Percentiles rank a stretch among this genome's conserved stretches.
Conservation (phyloP, 495 filamentous ascomycete genomes). For the Lichina pygmaea region DNA sequence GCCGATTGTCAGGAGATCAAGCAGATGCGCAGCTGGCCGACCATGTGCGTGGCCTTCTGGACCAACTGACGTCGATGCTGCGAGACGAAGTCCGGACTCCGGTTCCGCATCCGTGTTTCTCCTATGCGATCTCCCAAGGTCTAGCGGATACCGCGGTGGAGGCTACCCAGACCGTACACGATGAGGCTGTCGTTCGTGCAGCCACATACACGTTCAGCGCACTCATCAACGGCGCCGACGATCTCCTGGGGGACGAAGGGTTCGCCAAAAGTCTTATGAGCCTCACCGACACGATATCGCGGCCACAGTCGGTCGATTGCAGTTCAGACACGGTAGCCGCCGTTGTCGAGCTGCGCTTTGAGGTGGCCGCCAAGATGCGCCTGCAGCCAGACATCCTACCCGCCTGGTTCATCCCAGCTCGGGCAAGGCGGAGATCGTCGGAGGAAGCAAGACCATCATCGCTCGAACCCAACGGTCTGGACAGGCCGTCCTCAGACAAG, state of each 20-base stretch:
- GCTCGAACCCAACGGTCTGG: conserved; percentile 3
- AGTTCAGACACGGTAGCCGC: conserved; percentile 49
- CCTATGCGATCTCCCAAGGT: conserved; percentile 39
- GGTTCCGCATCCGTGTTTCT: conserved; percentile 65
- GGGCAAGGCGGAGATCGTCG: conserved; percentile 10
- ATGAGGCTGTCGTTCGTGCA: conserved; percentile 54
- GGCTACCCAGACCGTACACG: conserved; percentile 51
- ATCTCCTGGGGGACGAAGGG: conserved; percentile 56
- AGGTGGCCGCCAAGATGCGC: conserved; percentile 80
- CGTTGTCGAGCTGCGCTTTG: conserved; percentile 78
- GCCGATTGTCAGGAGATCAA: no score
- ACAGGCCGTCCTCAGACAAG: conserved; percentile 37
- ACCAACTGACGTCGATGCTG: conserved; percentile 49
- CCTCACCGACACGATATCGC: conserved; percentile 40
- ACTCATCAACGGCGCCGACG: conserved; percentile 82
- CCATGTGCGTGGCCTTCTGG: conserved; percentile 23
- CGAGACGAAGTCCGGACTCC: conserved; percentile 72
- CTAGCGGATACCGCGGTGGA: conserved; percentile 12
- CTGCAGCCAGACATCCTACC: conserved; percentile 59
- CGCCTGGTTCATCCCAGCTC: conserved; percentile 47
- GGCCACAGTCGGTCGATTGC: conserved; percentile 30
- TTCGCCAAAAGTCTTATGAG: conserved; percentile 71
- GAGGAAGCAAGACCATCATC: conserved; percentile 10
- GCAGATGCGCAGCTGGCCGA: neutral
- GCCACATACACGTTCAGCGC: conserved; percentile 68